A percentile compares a stretch with the other conserved stretches of the same genome.
phyloP scores from a whole-genome alignment of 805 yeast genomes.

The Metschnikowia baotianmanensis region DNA sequence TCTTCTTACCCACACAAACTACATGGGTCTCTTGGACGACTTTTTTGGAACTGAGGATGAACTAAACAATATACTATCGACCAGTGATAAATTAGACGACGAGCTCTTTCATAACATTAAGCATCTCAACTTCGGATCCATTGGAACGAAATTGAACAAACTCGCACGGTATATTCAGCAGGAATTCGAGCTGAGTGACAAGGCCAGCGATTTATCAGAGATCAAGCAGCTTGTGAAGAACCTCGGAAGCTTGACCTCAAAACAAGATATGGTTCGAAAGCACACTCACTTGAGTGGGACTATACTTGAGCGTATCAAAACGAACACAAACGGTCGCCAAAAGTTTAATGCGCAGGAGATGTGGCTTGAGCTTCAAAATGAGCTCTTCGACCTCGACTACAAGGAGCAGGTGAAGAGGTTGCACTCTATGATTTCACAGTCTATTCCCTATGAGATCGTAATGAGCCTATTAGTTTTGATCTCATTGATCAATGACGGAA shows the following conservation, averaged over 20 bases:
- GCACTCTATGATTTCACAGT: slow-evolving; percentile 39
- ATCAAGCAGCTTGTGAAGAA: slow-evolving; percentile 71
- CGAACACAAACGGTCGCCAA: slow-evolving; percentile 12
- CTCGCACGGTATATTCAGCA: slow-evolving; percentile 70
- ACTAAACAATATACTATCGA: slow-evolving; percentile 6
- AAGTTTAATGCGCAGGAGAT: slow-evolving; percentile 39
- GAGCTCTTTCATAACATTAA: slow-evolving; percentile 51
- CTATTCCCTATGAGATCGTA: slow-evolving; percentile 39
- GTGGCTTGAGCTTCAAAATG: slow-evolving; percentile 65
- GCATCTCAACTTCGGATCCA: slow-evolving; percentile 71
- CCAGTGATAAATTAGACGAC: slow-evolving; percentile 38
- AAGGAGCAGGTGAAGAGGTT: slow-evolving; percentile 28
- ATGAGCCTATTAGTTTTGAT: slow-evolving; percentile 56
- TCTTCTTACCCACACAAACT: slow-evolving; percentile 72
- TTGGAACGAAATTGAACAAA: slow-evolving; percentile 69
- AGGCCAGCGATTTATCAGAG: slow-evolving; percentile 34
- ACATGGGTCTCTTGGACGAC: slow-evolving; percentile 81
- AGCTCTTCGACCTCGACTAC: slow-evolving; percentile 49
- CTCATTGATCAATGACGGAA: slow-evolving; percentile 64
- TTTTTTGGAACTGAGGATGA: slow-evolving; percentile 49
- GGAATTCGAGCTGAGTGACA: slow-evolving; percentile 49
- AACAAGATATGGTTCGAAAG: slow-evolving; percentile 65
- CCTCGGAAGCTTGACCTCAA: slow-evolving; percentile 61
- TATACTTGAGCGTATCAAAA: slow-evolving; percentile 48
- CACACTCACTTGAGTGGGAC: slow-evolving; percentile 76